Evolutionary conservation across 139 green algal species (phyloP), one percentile per base, ranked within the genome.

Genomic region (Chlamydomonas incerta): DNA sequence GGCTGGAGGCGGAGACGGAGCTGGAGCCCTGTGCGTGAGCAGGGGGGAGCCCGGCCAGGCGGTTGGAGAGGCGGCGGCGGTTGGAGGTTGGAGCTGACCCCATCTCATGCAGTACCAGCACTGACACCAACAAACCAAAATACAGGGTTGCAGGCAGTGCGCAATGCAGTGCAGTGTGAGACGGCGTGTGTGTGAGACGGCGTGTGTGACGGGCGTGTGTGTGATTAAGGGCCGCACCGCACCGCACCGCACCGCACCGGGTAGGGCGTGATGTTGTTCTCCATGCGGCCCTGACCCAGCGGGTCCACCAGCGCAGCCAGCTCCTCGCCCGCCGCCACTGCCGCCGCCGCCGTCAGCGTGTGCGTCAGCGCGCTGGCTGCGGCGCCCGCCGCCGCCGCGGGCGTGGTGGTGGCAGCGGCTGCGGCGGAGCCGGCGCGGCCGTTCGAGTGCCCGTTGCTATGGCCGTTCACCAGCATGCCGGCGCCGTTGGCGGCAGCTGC

Each of bases 181-280:
- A n/a, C n/a, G n/a, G n/a, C n/a, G n/a, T n/a, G n/a, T n/a, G n/a
- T n/a, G n/a, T n/a, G n/a, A n/a, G n/a, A n/a, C n/a, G n/a, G n/a
- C n/a, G n/a, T n/a, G n/a, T n/a, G n/a, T n/a, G n/a, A n/a, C n/a
- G n/a, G n/a, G n/a, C n/a, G n/a, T n/a, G n/a, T n/a, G n/a, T n/a
- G n/a, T n/a, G n/a, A n/a, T n/a, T n/a, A n/a, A n/a, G n/a, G n/a
- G n/a, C n/a, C n/a, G n/a, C n/a, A n/a, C n/a, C n/a, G n/a, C n/a
- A n/a, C n/a, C 41, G 41, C 41, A 50, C 6, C 41, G 41, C 8
- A 50, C 41, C 28, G 11, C 26, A 33, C 62, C 63, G 63, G 52
- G 37, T 74, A 83, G 18, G 63, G 63, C 46, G 63, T 4, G 17
- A 83, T 83, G 62, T 83, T 83, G 76, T 83, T 83, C 63, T 74